Percentiles rank a stretch among this genome's conserved stretches.
Evolutionary conservation across 352 stramenopile species (phyloP).

Genomic region (Halophytophthora polymorphica): DNA sequence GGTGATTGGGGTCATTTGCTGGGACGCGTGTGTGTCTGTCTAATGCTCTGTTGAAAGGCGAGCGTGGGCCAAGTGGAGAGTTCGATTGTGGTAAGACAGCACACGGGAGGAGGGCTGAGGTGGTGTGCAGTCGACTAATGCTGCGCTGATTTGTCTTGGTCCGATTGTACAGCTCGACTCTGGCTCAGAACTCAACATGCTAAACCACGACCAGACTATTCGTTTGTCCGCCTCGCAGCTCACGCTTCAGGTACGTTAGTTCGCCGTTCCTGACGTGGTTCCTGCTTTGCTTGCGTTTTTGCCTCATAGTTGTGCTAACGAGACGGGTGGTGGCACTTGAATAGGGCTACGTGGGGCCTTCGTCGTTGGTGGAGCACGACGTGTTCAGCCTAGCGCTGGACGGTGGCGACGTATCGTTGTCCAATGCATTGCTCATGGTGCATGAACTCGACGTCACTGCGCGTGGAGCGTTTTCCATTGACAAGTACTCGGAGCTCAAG

Average conservation of each 20-base stretch:
- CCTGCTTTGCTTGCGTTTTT: background rate
- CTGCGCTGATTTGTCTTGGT: constrained; percentile 1
- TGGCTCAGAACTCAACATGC: constrained; percentile 44
- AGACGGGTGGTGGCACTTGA: background rate
- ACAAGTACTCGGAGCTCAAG: constrained; percentile 73
- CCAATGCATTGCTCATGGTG: constrained; percentile 45
- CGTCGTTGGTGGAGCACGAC: constrained; percentile 33
- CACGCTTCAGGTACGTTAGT: constrained; percentile 35
- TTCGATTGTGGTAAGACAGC: constrained; percentile 45
- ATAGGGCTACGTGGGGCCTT: constrained; percentile 51
- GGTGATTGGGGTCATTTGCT: too few relatives aligned
- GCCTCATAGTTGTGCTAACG: background rate
- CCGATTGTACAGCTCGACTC: constrained; percentile 35
- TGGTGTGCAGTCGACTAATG: constrained; percentile 7
- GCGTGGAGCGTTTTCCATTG: constrained; percentile 32
- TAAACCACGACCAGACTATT: constrained; percentile 30
- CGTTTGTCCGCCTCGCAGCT: constrained; percentile 41
- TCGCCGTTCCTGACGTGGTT: background rate
- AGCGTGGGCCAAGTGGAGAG: constrained; percentile 38
- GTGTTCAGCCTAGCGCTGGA: constrained; percentile 38
- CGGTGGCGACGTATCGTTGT: constrained; percentile 40
- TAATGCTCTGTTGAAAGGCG: constrained; percentile 15
- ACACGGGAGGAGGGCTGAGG: background rate
- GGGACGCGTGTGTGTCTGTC: too few relatives aligned
- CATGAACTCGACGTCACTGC: constrained; percentile 33